Evolutionary conservation across 1,284 basidiomycete genomes (phyloP).

Genomic region (Waitea zeae): DNA sequence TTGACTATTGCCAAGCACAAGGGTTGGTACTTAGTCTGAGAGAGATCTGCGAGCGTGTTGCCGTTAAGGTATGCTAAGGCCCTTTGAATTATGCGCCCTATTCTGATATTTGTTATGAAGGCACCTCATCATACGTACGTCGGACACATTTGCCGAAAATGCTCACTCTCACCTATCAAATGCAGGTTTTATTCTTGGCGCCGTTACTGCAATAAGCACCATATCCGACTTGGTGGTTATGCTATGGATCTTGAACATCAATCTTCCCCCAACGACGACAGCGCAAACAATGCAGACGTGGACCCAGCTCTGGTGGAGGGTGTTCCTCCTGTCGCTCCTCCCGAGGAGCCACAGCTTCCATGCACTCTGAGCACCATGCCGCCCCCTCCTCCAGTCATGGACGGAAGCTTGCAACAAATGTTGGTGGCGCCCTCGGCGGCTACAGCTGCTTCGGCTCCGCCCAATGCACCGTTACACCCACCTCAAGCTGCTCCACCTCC

Average conservation of each 20-base stretch:
- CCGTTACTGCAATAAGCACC: conserved; percentile 75
- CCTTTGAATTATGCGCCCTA: neutral
- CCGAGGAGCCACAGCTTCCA: too few species aligned
- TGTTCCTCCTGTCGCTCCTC: too few species aligned
- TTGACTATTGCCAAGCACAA: conserved; percentile 72
- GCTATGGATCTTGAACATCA: conserved; percentile 44
- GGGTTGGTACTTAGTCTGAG: conserved; percentile 60
- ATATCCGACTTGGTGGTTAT: conserved; percentile 68
- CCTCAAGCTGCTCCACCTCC: too few species aligned
- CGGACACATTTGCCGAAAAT: neutral
- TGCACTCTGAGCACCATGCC: too few species aligned
- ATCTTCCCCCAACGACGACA: conserved; percentile 22
- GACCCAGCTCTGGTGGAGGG: conserved; percentile 5
- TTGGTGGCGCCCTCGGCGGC: too few species aligned
- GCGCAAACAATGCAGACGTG: conserved; percentile 20
- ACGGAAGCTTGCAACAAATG: too few species aligned
- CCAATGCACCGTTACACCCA: too few species aligned
- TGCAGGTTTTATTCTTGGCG: conserved; percentile 74
- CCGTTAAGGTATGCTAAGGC: conserved; percentile 49
- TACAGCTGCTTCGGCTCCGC: too few species aligned
- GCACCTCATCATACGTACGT: conserved; percentile 70
- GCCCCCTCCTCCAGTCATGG: too few species aligned
- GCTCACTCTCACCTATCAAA: conserved; percentile 1
- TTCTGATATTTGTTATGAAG: too few species aligned
- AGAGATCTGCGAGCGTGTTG: conserved; percentile 71